phyloP scores from a whole-genome alignment of 2,329 filamentous ascomycete species.

The Colletotrichum gloeosporioides region DNA sequence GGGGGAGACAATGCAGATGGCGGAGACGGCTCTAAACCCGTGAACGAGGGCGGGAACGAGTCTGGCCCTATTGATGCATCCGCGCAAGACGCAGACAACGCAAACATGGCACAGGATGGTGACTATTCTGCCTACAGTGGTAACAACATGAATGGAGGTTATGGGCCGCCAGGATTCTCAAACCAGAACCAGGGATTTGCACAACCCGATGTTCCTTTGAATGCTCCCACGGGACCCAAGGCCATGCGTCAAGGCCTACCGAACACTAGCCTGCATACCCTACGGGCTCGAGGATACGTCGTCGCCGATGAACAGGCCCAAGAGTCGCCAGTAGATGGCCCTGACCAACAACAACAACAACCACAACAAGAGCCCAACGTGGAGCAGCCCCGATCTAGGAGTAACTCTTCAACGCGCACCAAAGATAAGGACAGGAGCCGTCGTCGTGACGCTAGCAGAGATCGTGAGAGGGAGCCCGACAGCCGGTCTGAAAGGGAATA shows the following conservation, averaged over 20 bases:
- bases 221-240: slow-evolving; percentile 89
- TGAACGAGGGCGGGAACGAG: slow-evolving; percentile 26
- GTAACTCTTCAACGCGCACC: slow-evolving; percentile 50
- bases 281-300: slow-evolving; percentile 59
- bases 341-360: slow-evolving; percentile 25
- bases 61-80: slow-evolving; percentile 26
- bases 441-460: slow-evolving; percentile 40
- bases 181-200: slow-evolving; percentile 29
- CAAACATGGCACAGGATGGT: slow-evolving; percentile 23
- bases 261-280: slow-evolving; percentile 77
- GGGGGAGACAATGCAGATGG: slow-evolving; percentile 5
- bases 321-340: slow-evolving; percentile 28
- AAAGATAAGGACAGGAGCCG: slow-evolving; percentile 38
- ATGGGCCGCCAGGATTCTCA: slow-evolving; percentile 13
- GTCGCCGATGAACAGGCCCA: slow-evolving; percentile 41
- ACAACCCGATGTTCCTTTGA: slow-evolving; percentile 58
- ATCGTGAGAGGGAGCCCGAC: slow-evolving; percentile 33
- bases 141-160: slow-evolving; percentile 29
- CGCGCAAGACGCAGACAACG: slow-evolving; percentile 30
- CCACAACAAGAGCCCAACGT: slow-evolving; percentile 33
- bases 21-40: slow-evolving; percentile 5
- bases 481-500: slow-evolving; percentile 25
- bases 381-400: slow-evolving; percentile 46
- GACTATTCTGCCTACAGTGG: slow-evolving; percentile 30
- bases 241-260: slow-evolving; percentile 91